Conservation (phyloP, 768 basidiomycete species). For the Phlebiopsis gigantea region DNA sequence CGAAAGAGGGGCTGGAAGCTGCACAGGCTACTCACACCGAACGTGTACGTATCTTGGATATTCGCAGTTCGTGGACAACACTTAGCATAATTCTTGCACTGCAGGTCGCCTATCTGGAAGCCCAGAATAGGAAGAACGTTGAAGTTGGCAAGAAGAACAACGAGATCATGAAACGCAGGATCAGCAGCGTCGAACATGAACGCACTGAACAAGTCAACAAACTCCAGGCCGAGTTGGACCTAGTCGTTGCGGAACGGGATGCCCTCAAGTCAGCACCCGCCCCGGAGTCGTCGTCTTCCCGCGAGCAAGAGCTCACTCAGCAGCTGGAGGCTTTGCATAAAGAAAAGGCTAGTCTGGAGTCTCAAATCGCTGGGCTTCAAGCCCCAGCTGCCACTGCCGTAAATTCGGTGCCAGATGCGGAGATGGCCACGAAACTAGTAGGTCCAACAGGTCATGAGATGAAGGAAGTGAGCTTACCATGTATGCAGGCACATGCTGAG, state of each 20-base stretch:
- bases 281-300: conserved; percentile 15
- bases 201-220: neutral
- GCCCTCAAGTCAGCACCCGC: conserved; percentile 28
- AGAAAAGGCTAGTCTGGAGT: conserved; percentile 36
- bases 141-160: conserved; percentile 23
- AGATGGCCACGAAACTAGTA: conserved; percentile 29
- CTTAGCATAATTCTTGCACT: neutral
- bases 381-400: conserved; percentile 21
- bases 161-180: conserved; percentile 18
- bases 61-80: neutral
- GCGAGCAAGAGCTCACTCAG: conserved; percentile 26
- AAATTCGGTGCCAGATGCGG: conserved; percentile 7
- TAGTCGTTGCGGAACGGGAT: conserved; percentile 21
- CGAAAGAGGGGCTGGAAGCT: conserved; percentile 17
- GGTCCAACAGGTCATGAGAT: conserved; percentile 12
- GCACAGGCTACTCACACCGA: neutral
- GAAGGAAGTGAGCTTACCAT: neutral
- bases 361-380: conserved; percentile 33
- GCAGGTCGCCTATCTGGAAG: conserved; percentile 13
- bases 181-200: conserved; percentile 4
- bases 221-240: neutral
- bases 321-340: conserved; percentile 32
- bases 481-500: conserved; percentile 41
- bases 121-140: conserved; percentile 9
- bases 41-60: neutral